Evolutionary conservation across 2,329 filamentous ascomycete species (phyloP).

Genomic region (Didymella segeticola): DNA sequence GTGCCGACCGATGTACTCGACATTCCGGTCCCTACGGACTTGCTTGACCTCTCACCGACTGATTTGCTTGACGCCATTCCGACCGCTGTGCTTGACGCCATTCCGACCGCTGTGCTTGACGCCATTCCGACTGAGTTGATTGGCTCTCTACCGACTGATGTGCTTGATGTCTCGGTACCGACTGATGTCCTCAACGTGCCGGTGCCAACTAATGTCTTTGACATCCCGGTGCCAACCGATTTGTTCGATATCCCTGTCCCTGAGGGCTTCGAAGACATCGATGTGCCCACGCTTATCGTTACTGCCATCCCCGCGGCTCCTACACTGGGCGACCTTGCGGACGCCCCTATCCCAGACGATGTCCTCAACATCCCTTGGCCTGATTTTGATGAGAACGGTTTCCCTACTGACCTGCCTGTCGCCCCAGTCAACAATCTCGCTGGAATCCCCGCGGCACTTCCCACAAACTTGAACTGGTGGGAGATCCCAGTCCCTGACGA

Average conservation of each 20-base stretch:
- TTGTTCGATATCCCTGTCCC: constrained; percentile 7
- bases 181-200: not conserved
- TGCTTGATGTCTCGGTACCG: not conserved
- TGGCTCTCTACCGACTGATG: not conserved
- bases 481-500: constrained; percentile 1
- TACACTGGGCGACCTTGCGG: not conserved
- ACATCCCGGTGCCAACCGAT: not conserved
- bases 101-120: not conserved
- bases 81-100: not conserved
- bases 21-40: not conserved
- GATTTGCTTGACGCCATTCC: not conserved
- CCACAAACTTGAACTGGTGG: not conserved
- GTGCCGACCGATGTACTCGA: not conserved
- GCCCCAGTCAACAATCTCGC: not conserved
- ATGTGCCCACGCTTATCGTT: not conserved
- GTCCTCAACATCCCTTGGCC: constrained; percentile 6
- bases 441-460: not conserved
- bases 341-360: not conserved
- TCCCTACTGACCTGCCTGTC: not conserved
- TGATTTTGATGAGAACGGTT: constrained; percentile 4
- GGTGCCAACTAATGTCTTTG: not conserved
- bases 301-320: not conserved
- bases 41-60: not conserved
- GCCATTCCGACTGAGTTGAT: not conserved
- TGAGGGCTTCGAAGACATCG: constrained; percentile 2